phyloP scores from a whole-genome alignment of 306 rosid genomes.

The Citrullus mucosospermus region DNA sequence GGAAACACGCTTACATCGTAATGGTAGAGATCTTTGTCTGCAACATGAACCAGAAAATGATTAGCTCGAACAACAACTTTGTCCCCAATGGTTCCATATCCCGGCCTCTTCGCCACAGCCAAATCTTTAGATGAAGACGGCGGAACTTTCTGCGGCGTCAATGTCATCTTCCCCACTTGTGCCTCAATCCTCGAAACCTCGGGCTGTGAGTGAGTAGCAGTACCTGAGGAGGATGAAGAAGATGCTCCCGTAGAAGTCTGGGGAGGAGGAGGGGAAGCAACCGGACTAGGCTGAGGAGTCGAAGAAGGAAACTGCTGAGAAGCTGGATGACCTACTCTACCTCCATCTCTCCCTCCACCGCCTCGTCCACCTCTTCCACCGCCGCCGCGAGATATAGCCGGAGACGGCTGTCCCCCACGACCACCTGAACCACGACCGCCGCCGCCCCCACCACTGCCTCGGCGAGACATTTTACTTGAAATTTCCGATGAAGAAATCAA shows the following conservation, averaged over 20 bases:
- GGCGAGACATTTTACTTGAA: background rate
- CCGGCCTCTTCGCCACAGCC: slow-evolving; percentile 28
- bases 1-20: slow-evolving; percentile 12
- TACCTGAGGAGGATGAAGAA: background rate
- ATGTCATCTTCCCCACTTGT: slow-evolving; percentile 8
- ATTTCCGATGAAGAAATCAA: background rate
- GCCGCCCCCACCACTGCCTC: background rate
- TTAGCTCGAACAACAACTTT: slow-evolving; percentile 32
- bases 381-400: background rate
- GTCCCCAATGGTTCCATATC: slow-evolving; percentile 19
- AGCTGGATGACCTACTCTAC: background rate
- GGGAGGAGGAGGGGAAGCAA: background rate
- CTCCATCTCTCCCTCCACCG: slow-evolving; percentile 10
- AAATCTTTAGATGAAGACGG: slow-evolving; percentile 24
- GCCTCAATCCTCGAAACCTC: background rate
- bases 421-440: background rate
- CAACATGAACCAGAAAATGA: slow-evolving; percentile 37
- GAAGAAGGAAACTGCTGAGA: background rate
- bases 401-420: slow-evolving; percentile 4
- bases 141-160: slow-evolving; percentile 3
- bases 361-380: background rate
- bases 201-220: background rate
- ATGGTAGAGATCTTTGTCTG: slow-evolving; percentile 26
- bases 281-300: background rate
- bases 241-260: background rate